These are phyloP conservation scores for Colletotrichum sp. DNA, from an alignment of 2,329 filamentous ascomycete genomes.

Conservation along the genomic window DNA sequence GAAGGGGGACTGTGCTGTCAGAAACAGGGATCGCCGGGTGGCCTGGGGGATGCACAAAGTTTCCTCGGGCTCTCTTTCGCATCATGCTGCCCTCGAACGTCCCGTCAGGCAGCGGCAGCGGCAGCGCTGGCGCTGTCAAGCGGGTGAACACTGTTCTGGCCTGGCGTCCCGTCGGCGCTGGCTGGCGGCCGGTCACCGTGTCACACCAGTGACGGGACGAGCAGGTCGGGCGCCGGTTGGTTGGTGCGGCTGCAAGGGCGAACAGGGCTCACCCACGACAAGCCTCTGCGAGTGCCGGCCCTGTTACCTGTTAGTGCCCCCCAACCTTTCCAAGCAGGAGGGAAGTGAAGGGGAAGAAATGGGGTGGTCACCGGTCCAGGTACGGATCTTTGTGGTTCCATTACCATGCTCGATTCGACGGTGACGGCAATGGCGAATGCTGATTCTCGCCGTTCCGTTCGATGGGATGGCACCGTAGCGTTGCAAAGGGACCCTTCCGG, in stretches of 20 bases:
- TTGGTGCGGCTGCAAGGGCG: constrained; percentile 12
- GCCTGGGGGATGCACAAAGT: not conserved
- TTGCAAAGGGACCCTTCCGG: not conserved
- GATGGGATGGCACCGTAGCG: not conserved
- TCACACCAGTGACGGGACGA: constrained; percentile 15
- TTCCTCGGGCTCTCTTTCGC: not conserved
- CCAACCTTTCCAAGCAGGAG: constrained; percentile 3
- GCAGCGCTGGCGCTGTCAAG: not conserved
- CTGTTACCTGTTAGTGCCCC: not conserved
- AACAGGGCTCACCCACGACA: constrained; percentile 6
- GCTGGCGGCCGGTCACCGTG: not conserved
- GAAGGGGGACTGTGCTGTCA: not conserved
- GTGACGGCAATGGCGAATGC: not conserved
- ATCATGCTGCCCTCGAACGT: not conserved
- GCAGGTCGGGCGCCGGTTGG: constrained; percentile 6
- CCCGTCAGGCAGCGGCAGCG: not conserved
- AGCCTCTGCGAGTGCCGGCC: constrained; percentile 13
- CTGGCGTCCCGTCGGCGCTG: not conserved
- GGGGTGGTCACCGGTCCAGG: not conserved
- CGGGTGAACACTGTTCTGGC: not conserved
- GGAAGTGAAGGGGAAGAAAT: not conserved
- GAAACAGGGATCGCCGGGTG: not conserved
- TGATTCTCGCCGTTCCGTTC: not conserved
- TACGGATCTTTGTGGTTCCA: not conserved
- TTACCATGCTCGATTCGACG: not conserved